phyloP scores from a whole-genome alignment of 202 grass and related monocot species.

The Saccharum hybrid region DNA sequence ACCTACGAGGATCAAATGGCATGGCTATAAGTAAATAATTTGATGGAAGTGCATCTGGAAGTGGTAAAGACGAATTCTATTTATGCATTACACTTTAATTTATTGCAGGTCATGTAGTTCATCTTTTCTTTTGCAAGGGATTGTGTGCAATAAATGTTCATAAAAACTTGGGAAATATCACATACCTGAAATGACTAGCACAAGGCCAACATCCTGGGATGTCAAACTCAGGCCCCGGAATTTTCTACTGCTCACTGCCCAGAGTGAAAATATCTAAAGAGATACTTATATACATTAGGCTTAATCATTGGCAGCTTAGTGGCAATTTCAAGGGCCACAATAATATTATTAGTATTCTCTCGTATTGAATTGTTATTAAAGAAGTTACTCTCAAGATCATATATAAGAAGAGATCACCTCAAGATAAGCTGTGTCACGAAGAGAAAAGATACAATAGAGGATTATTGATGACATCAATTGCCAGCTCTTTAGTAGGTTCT shows the following conservation, averaged over 20 bases:
- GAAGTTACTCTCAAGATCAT: not conserved
- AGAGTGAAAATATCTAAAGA: constrained; percentile 73
- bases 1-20: constrained; percentile 49
- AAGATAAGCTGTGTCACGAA: constrained; percentile 67
- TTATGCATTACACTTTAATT: not conserved
- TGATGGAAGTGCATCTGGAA: not conserved
- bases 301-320: not conserved
- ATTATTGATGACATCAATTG: constrained; percentile 60
- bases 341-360: not conserved
- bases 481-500: constrained; percentile 58
- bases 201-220: constrained; percentile 65
- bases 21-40: constrained; percentile 5
- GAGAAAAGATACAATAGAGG: constrained; percentile 63
- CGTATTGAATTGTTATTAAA: not conserved
- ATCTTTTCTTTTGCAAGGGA: not conserved
- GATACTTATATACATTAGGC: not conserved
- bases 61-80: not conserved
- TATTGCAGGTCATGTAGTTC: not conserved
- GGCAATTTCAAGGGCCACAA: not conserved
- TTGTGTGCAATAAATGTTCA: not conserved
- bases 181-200: constrained; percentile 66
- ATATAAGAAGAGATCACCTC: constrained; percentile 47
- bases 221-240: constrained; percentile 63
- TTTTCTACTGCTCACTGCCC: constrained; percentile 74
- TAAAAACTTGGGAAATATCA: not conserved